Base-by-base conservation (phyloP, 768 basidiomycete species). In the Boletus patriciae region DNA sequence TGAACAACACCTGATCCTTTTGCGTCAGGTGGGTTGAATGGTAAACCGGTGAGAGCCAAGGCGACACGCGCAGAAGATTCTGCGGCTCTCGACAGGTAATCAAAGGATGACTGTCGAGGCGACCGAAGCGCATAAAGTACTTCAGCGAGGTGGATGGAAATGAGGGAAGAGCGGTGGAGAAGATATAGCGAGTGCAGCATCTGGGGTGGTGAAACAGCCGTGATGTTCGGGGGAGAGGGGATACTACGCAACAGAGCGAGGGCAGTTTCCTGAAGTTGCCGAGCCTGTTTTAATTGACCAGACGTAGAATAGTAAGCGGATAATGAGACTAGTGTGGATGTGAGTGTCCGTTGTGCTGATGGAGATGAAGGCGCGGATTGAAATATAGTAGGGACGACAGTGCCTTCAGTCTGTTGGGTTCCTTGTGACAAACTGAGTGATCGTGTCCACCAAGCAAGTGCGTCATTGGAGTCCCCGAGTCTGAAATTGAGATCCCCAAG, bases 141-240 rank as follows among this genome's bases (percentile, higher is more conserved):
- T 71, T 92, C 88, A 0, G 87, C 88, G 15, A 84, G 81, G 64
- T 92, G 90, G 13, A 87, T 76, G 15, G 85, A 85, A 46, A 92
- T 71, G 12, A 92, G 73, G n/a, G 90, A 83, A 16, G 87, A 83
- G 40, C 88, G 85, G 57, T 92, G 89, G 29, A 88, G 78, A 42
- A 91, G 72, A 61, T 81, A 88, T 7, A 88, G 70, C 1, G 77
- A 71, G 66, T 91, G 90, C 38, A 92, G 77, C 6, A 78, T 75
- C 52, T 87, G 81, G 7, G 86, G 79, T 11, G 83, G 76, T 11
- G 87, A 76, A 25, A 78, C 68, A 6, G 77, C 62, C 5, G 77
- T 65, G 6, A 77, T 64, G 7, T 77, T 74, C 10, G 77, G 70
- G 11, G 84, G 78, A 42, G 76, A 71, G n/a, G 66, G 76, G 50